phyloP scores from a whole-genome alignment of 2,329 filamentous ascomycete genomes.

The Talaromyces sp. region DNA sequence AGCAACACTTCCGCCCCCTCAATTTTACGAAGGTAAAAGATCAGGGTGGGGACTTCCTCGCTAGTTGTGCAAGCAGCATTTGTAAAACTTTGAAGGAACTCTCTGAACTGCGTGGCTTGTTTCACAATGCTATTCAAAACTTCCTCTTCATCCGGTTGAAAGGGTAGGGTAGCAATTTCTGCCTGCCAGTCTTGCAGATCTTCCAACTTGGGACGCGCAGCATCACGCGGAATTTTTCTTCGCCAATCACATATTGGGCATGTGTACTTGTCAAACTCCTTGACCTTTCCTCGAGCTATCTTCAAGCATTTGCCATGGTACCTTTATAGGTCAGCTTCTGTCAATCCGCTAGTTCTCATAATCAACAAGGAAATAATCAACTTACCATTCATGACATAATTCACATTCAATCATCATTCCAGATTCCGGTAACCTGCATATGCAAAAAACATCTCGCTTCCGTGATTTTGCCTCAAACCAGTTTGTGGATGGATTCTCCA shows the following conservation, averaged over 20 bases:
- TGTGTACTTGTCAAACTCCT: slow-evolving; percentile 97
- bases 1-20: slow-evolving; percentile 94
- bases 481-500: slow-evolving; percentile 41
- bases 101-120: slow-evolving; percentile 77
- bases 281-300: slow-evolving; percentile 94
- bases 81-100: slow-evolving; percentile 75
- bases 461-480: slow-evolving; percentile 50
- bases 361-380: slow-evolving; percentile 17
- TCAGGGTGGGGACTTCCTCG: slow-evolving; percentile 82
- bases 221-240: slow-evolving; percentile 93
- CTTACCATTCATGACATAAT: slow-evolving; percentile 93
- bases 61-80: slow-evolving; percentile 76
- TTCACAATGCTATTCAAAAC: slow-evolving; percentile 81
- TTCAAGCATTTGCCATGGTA: slow-evolving; percentile 98
- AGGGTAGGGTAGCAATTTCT: slow-evolving; percentile 75
- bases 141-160: slow-evolving; percentile 93
- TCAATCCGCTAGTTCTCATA: background rate
- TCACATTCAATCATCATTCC: slow-evolving; percentile 99
- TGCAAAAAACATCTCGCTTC: slow-evolving; percentile 86
- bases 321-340: slow-evolving; percentile 47
- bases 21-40: slow-evolving; percentile 95
- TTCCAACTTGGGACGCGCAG: slow-evolving; percentile 89
- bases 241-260: slow-evolving; percentile 98
- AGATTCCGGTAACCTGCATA: slow-evolving; percentile 86
- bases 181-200: slow-evolving; percentile 80